A percentile compares a stretch with the other conserved stretches of the same genome.
These are phyloP conservation scores for Ascochyta pisi DNA, from an alignment of 2,329 filamentous ascomycete species.

Conservation along the genomic window DNA sequence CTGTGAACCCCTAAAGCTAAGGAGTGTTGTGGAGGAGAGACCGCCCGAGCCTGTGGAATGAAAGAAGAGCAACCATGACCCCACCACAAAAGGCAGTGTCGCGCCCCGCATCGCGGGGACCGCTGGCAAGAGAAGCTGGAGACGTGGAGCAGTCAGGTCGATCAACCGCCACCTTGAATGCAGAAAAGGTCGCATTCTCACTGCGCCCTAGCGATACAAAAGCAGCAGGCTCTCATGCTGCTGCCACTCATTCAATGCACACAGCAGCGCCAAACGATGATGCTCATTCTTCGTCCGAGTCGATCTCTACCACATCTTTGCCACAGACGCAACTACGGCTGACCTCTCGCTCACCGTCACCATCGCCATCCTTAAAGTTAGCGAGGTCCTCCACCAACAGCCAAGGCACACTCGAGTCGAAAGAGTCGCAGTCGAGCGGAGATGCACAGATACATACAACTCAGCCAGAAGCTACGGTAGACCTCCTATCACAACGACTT, in stretches of 20 bases:
- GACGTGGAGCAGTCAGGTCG: constrained; percentile 33
- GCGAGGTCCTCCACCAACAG: constrained; percentile 15
- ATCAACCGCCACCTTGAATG: constrained; percentile 25
- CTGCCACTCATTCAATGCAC: constrained; percentile 1
- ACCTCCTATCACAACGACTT: background rate
- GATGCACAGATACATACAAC: background rate
- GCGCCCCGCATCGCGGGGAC: constrained; percentile 22
- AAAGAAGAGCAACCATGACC: constrained; percentile 29
- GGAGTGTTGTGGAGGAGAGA: constrained; percentile 6
- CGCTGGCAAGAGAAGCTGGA: constrained; percentile 13
- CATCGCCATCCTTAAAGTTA: background rate
- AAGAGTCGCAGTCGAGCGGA: constrained; percentile 4
- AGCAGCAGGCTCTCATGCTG: background rate
- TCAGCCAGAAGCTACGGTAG: background rate
- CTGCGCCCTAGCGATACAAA: constrained; percentile 20
- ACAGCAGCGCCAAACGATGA: background rate
- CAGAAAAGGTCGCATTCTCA: constrained; percentile 30
- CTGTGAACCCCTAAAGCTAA: background rate
- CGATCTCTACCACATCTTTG: background rate
- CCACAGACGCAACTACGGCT: background rate
- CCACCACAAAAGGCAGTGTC: constrained; percentile 28
- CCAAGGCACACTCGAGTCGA: constrained; percentile 12
- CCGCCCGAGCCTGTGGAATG: constrained; percentile 15
- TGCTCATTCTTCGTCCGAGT: constrained; percentile 1
- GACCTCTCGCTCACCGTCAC: constrained; percentile 2